Evolutionary conservation across 768 basidiomycete genomes (phyloP).

Genomic region (Russula sp.): DNA sequence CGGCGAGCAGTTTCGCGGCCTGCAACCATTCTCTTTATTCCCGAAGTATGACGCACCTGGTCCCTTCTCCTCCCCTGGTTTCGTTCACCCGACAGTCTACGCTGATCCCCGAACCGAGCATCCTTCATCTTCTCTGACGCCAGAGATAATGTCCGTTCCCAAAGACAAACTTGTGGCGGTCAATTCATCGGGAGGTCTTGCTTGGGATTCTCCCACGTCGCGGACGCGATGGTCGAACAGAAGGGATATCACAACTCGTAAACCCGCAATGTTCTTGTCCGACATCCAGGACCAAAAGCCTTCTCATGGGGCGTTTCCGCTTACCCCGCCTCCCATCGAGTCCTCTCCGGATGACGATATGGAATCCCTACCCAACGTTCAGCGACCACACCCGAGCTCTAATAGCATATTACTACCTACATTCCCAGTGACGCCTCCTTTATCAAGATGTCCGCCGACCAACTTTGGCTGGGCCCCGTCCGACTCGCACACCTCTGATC

Average conservation of each 20-base stretch:
- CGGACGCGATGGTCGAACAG: not conserved
- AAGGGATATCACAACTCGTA: not conserved
- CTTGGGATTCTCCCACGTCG: not conserved
- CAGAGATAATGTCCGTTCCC: not conserved
- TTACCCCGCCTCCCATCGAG: not conserved
- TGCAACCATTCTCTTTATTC: not conserved
- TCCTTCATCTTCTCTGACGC: conserved; percentile 37
- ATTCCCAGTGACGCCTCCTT: not conserved
- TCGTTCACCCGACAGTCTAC: conserved; percentile 37
- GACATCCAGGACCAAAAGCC: not conserved
- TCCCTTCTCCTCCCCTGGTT: not conserved
- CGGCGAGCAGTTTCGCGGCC: not conserved
- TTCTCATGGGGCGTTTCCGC: not conserved
- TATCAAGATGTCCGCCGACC: not conserved
- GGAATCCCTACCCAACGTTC: not conserved
- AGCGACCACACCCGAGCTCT: not conserved
- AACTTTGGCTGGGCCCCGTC: conserved; percentile 3
- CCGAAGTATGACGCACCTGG: not conserved
- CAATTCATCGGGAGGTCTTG: not conserved
- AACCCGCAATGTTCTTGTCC: not conserved
- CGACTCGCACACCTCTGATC: not conserved
- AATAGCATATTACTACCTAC: too few species aligned
- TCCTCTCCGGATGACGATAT: not conserved
- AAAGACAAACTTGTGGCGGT: not conserved
- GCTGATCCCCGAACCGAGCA: conserved; percentile 55